Base-by-base conservation (phyloP, 148 eudicot genomes). In the Oxyria digyna region DNA sequence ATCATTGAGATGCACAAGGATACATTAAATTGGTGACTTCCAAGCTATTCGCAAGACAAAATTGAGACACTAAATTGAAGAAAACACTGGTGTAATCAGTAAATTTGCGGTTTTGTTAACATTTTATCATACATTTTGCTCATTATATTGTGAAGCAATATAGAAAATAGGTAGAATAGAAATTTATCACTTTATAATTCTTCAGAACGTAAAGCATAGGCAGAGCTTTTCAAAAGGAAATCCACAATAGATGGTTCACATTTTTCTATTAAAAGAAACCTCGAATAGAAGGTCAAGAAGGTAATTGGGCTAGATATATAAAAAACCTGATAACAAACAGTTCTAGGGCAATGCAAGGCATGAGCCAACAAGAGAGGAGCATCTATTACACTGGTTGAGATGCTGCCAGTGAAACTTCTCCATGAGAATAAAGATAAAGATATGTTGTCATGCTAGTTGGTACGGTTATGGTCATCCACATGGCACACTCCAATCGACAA, bases 341-440 rank as follows among this genome's bases (percentile, higher is more conserved):
- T 41, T 59, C 64, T 31, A 59, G 18, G 18, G 65, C 10, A 52
- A 52, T 52, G 37, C 65, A 71, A 17, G 43, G 48, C 33, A 67
- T 21, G 43, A 13, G 65, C 65, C 65, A 20, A 67, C 41, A 70
- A 74, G 65, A 84, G 76, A n/a, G 91, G 84, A 71, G 87, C 87
- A 88, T 95, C 97, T 91, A 95, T 87, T 95, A 95, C 97, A 91
- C 99, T 81, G 99, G 99, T 91, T 95, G 99, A 68, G 87, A 95
- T 76, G 99, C 99, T 74, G 99, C 97, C 83, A 91, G 80, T 48
- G 85, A 79, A 49, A 95, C 97, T 87, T 91, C 99, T 75, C 97
- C 97, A 55, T 91, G 96, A 49, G 99, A 95, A 82, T 95, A 95
- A 27, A 95, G 93, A 85, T 91, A 95, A n/a, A 95, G 93, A 81